Conservation (phyloP, 257 asterid genomes). For the Gentiana dahurica region DNA sequence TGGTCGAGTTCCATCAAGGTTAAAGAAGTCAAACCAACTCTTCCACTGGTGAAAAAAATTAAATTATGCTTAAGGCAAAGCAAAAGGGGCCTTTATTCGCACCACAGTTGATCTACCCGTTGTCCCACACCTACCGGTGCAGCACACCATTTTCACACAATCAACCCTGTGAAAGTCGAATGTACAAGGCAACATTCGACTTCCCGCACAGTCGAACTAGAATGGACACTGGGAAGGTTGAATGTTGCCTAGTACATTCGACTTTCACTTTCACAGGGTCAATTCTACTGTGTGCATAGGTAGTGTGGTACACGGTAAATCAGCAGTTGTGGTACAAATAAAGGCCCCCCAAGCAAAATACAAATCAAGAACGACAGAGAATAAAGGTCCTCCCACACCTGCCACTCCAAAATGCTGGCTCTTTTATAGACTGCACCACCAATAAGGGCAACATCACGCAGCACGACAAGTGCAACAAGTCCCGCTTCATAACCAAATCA, state of each 20-base stretch:
- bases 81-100: neutral
- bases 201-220: too few relatives aligned
- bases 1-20: conserved; percentile 60
- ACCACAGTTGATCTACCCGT: too few relatives aligned
- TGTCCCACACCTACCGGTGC: too few relatives aligned
- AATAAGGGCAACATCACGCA: conserved; percentile 77
- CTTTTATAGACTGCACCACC: conserved; percentile 81
- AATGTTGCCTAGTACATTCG: too few relatives aligned
- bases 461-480: conserved; percentile 67
- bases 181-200: too few relatives aligned
- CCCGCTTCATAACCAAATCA: conserved; percentile 51
- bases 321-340: too few relatives aligned
- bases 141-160: too few relatives aligned
- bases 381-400: conserved; percentile 30
- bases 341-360: neutral
- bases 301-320: too few relatives aligned
- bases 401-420: conserved; percentile 62
- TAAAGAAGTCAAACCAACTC: conserved; percentile 70
- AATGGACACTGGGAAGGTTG: too few relatives aligned
- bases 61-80: conserved; percentile 8
- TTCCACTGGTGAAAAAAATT: conserved; percentile 38
- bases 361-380: conserved; percentile 1
- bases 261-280: too few relatives aligned
- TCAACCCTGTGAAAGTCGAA: too few relatives aligned
- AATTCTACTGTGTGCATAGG: too few relatives aligned